These are phyloP conservation scores for Ganoderma lucidum DNA, from an alignment of 1,284 basidiomycete genomes.

Conservation along the genomic window DNA sequence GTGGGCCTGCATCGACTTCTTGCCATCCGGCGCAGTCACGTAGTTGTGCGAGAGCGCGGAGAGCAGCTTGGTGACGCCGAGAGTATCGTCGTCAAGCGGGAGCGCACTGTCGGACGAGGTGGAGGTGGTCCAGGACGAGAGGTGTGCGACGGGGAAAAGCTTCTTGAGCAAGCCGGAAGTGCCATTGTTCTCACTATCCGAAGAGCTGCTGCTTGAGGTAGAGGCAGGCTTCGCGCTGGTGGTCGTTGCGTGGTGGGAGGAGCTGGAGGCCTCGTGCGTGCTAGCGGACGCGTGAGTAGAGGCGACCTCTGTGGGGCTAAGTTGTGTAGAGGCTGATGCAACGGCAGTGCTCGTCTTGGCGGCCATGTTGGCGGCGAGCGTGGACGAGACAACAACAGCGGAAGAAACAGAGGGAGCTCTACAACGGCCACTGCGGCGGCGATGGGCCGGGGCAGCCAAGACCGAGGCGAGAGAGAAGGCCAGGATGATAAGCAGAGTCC, in stretches of 20 bases:
- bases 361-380: not conserved
- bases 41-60: constrained; percentile 49
- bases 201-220: constrained; percentile 7
- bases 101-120: constrained; percentile 43
- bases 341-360: constrained; percentile 10
- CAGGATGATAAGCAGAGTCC: constrained; percentile 36
- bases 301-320: constrained; percentile 11
- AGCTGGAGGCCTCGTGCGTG: constrained; percentile 9
- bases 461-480: constrained; percentile 32
- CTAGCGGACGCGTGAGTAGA: constrained; percentile 24
- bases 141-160: constrained; percentile 53
- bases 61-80: constrained; percentile 51
- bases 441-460: constrained; percentile 30
- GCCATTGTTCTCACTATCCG: constrained; percentile 6
- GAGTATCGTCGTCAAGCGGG: constrained; percentile 52
- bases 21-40: constrained; percentile 55
- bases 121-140: constrained; percentile 52
- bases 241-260: constrained; percentile 15
- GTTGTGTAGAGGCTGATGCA: constrained; percentile 14
- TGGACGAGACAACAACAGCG: not conserved
- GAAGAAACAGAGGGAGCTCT: constrained; percentile 16
- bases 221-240: constrained; percentile 14
- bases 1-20: constrained; percentile 56
- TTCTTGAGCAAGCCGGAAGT: constrained; percentile 34
- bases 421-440: constrained; percentile 22